Conservation (phyloP, 1,139 yeast species). For the Pichia sp. region DNA sequence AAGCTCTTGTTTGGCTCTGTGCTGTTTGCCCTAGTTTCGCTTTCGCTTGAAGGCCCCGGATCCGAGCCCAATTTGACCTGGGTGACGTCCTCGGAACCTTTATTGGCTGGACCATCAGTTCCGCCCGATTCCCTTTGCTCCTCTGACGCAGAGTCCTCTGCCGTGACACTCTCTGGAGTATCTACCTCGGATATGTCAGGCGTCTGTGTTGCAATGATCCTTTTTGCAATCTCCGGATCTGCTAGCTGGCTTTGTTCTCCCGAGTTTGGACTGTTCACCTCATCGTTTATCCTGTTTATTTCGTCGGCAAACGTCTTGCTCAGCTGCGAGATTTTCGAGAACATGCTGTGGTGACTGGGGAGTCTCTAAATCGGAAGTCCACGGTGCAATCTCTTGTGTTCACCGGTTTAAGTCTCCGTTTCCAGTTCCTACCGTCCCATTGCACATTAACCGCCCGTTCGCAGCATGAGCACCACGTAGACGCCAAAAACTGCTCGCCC, state of each 20-base stretch:
- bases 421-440: background rate
- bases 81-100: background rate
- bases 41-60: background rate
- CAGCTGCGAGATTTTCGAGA: slow-evolving; percentile 54
- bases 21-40: background rate
- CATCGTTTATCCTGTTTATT: slow-evolving; percentile 33
- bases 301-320: slow-evolving; percentile 67
- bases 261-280: slow-evolving; percentile 24
- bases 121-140: too few relatives aligned
- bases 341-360: slow-evolving; percentile 38
- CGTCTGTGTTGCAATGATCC: slow-evolving; percentile 36
- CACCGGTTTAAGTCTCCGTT: background rate
- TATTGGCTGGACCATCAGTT: background rate
- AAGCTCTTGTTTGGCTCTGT: background rate
- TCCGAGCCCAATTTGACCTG: background rate
- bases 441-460: background rate
- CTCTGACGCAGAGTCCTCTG: background rate
- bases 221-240: slow-evolving; percentile 25
- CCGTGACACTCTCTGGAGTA: slow-evolving; percentile 41
- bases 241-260: slow-evolving; percentile 18
- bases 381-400: background rate
- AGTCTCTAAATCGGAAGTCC: background rate
- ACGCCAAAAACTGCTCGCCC: background rate
- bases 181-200: slow-evolving; percentile 43
- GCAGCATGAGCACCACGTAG: background rate